These are phyloP conservation scores for Pythium monospermum DNA, from an alignment of 352 stramenopile species.

Conservation along the genomic window DNA sequence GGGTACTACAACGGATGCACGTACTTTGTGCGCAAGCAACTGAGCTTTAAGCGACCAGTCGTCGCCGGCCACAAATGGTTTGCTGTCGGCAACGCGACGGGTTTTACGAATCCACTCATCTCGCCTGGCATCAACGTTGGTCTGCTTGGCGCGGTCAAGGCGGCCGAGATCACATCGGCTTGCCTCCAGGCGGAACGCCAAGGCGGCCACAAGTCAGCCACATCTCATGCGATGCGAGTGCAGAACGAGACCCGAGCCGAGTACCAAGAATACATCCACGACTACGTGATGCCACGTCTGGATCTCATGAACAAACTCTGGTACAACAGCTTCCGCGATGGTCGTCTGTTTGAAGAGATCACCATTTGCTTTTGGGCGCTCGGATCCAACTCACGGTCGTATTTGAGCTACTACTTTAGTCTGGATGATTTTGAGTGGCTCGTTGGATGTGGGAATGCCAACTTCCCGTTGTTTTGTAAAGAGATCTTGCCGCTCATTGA, in stretches of 20 bases:
- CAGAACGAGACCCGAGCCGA: background rate
- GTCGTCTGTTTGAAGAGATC: background rate
- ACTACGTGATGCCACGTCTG: slow-evolving; percentile 1
- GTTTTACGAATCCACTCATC: slow-evolving; percentile 10
- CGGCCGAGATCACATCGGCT: background rate
- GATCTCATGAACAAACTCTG: slow-evolving; percentile 4
- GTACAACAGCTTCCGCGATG: slow-evolving; percentile 13
- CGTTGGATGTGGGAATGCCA: background rate
- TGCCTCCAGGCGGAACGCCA: background rate
- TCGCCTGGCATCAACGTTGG: slow-evolving; percentile 7
- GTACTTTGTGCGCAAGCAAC: slow-evolving; percentile 7
- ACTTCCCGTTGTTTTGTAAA: background rate
- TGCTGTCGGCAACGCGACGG: slow-evolving; percentile 7
- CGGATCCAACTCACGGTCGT: background rate
- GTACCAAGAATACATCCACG: slow-evolving; percentile 7
- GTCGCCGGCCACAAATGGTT: slow-evolving; percentile 7
- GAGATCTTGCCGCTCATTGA: slow-evolving; percentile 10
- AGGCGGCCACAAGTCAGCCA: background rate
- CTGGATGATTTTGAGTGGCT: slow-evolving; percentile 4
- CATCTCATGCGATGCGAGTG: too few relatives aligned
- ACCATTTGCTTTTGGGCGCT: background rate
- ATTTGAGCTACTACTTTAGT: background rate
- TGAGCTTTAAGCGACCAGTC: slow-evolving; percentile 2
- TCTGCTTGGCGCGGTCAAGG: background rate
- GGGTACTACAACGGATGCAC: slow-evolving; percentile 7